Percentiles rank a stretch among this genome's conserved stretches.
Evolutionary conservation across 495 filamentous ascomycete species (phyloP).

Genomic region (Podospora pseudocomata): DNA sequence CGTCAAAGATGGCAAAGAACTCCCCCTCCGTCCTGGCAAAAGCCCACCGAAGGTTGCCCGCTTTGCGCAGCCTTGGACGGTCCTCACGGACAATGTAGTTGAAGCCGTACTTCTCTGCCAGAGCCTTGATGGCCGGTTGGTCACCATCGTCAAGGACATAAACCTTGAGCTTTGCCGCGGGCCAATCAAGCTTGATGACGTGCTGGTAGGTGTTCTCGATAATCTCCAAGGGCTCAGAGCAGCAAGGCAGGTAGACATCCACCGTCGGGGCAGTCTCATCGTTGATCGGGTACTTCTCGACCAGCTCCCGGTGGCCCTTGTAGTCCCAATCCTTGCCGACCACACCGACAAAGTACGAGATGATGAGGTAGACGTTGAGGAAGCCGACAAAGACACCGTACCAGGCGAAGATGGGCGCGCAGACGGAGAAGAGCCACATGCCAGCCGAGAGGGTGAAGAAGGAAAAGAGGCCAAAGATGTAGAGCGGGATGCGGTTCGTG

Average conservation of each 20-base stretch:
- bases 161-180: constrained; percentile 24
- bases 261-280: constrained; percentile 31
- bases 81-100: constrained; percentile 34
- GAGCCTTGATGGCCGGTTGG: constrained; percentile 19
- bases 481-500: constrained; percentile 34
- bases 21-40: constrained; percentile 29
- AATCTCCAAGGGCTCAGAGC: constrained; percentile 34
- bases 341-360: constrained; percentile 34
- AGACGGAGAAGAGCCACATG: constrained; percentile 35
- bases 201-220: constrained; percentile 36
- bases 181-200: constrained; percentile 31
- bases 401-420: constrained; percentile 32
- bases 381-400: constrained; percentile 35
- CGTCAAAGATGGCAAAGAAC: constrained; percentile 36
- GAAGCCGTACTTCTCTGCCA: constrained; percentile 30
- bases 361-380: constrained; percentile 36
- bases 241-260: constrained; percentile 36
- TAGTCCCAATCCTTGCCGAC: constrained; percentile 34
- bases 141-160: constrained; percentile 32
- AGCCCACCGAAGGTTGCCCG: constrained; percentile 34
- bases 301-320: constrained; percentile 16
- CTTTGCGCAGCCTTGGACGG: constrained; percentile 32
- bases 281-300: constrained; percentile 27
- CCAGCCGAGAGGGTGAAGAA: constrained; percentile 33
- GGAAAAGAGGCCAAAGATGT: constrained; percentile 32